Base-by-base conservation (phyloP, 163 green algal species). In the Chloromonas sp. region DNA sequence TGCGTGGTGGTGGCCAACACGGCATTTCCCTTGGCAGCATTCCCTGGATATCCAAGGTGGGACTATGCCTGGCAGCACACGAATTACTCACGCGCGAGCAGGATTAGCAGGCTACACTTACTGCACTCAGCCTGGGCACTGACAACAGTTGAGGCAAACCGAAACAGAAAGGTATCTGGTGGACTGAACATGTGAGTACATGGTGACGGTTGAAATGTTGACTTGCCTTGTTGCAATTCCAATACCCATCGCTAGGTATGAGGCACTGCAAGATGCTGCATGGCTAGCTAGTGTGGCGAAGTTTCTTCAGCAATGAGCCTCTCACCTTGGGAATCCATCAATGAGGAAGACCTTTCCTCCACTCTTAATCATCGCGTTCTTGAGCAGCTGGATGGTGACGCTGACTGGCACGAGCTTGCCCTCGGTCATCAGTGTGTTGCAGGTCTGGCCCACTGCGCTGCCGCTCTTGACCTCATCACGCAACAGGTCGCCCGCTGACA, bases 401-500 rank as follows among this genome's bases (percentile, higher is more conserved):
- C 91, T 85, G 84, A 92, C 85, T 2, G 93, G 94, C 87, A 97
- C 85, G 83, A 98, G 92, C 87, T 94, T 93, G 82, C 94, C 94
- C 78, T 96, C 90, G 15, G 88, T 93, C 58, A 95, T 98, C 61
- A 98, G 92, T 0, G 89, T 87, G 85, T 96, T 92, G 82, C 95
- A 96, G 89, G 93, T 90, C 58, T 86, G 60, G 8, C 85, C 89
- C 15, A 90, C 70, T 14, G 87, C 88, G 15, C 87, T 91, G 74
- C 92, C 92, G 79, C 88, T 94, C 81, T 90, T 91, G 58, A 95
- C 93, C 90, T 96, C 94, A 0, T 88, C 94, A 0, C 94, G 89
- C 79, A 97, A 91, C 89, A 97, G 87, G 88, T 97, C 94, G 14
- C 94, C 93, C 11, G 93, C 94, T 15, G 92, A 95, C 79, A 96